Evolutionary conservation across 2,329 filamentous ascomycete species (phyloP).

Genomic region (Biscogniauxia sp.): DNA sequence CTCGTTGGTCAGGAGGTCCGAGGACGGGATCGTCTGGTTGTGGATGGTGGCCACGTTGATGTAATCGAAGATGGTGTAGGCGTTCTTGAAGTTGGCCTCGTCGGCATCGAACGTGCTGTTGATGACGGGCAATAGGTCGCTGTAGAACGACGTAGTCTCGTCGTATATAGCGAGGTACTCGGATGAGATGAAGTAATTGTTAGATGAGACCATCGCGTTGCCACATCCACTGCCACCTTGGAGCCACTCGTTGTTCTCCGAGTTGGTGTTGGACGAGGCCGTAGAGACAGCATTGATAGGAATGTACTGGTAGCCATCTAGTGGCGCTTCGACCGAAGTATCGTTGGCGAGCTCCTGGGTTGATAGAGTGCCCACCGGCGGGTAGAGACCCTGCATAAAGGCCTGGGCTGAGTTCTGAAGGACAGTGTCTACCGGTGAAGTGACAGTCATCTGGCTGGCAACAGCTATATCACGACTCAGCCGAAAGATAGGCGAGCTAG

Average conservation of each 20-base stretch:
- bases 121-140: constrained; percentile 52
- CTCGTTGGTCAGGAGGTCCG: constrained; percentile 56
- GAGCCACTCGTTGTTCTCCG: constrained; percentile 57
- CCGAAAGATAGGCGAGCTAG: constrained; percentile 59
- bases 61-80: constrained; percentile 61
- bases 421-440: constrained; percentile 71
- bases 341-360: constrained; percentile 70
- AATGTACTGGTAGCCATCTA: constrained; percentile 82
- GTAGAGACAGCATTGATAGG: constrained; percentile 63
- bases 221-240: constrained; percentile 57
- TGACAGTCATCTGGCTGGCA: constrained; percentile 67
- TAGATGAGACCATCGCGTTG: constrained; percentile 53
- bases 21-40: constrained; percentile 57
- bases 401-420: constrained; percentile 76
- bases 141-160: constrained; percentile 60
- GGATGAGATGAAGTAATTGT: constrained; percentile 49
- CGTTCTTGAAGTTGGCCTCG: constrained; percentile 55
- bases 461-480: constrained; percentile 66
- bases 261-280: constrained; percentile 52
- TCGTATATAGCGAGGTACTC: constrained; percentile 45
- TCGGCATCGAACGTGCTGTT: constrained; percentile 48
- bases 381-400: constrained; percentile 86
- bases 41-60: constrained; percentile 60
- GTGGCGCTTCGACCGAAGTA: constrained; percentile 60
- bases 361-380: constrained; percentile 60